Evolutionary conservation across 352 stramenopile species (phyloP), one percentile per base, ranked within the genome.

Genomic region (Phytophthora sp.): DNA sequence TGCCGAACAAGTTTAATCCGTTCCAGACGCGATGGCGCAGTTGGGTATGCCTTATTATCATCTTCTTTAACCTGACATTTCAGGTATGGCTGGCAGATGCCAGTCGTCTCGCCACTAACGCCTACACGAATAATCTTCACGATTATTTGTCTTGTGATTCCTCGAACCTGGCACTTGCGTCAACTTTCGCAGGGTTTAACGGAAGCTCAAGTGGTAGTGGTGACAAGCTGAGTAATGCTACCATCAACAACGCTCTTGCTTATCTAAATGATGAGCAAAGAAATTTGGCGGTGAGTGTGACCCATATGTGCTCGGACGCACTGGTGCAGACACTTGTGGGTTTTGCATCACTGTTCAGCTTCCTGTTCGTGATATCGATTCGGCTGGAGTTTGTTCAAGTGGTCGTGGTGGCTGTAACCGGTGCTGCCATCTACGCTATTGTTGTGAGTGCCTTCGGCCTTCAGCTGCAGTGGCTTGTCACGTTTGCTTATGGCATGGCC

Each of bases 311-410:
- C 65, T 76, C 77, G 1, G 82, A 82, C 34, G 69, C 74, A 10
- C 59, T 95, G 12, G 72, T 82, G 31, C 77, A 93, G 59, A 71
- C 91, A 18, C 74, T 93, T 6, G 74, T 84, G 23, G 73, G 74
- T 23, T 92, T 93, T 64, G 62, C 74, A 13, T 90, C 79, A 28
- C 66, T 91, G n/a, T 90, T 92, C 54, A 90, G 79, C 56, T 92
- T 94, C 52, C 76, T 94, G 21, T 91, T 94, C 43, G 77, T 86
- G 42, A 86, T 94, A 35, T 91, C 85, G 4, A 92, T 93, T 50
- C 86, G 86, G n/a, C 66, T 96, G 23, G 88, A 96, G 64, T 96
- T 96, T 66, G 79, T 93, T 27, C 87, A 96, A 66, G 84, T 91
- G 17, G 74, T 89, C 46, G 62, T 92, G n/a, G 72, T 95, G n/a